Base-by-base conservation (phyloP, 371 early-diverging fungal species). In the Syncephalis fuscata region DNA sequence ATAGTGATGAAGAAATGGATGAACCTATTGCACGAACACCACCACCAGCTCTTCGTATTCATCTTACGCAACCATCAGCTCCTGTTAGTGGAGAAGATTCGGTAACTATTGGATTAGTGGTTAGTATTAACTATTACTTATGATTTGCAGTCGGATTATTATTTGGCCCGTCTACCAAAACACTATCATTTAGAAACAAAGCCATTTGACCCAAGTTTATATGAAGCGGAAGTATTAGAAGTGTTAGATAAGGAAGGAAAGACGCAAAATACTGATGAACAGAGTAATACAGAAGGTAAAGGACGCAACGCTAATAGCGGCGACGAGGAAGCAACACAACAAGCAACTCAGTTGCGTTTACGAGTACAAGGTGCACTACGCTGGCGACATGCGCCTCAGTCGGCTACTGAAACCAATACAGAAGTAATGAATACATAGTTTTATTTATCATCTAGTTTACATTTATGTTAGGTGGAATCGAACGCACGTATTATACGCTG, bases 401-500 rank as follows among this genome's bases (percentile, higher is more conserved):
- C 63, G 26, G 50, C 62, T 44, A 55, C 62, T 36, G 43, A 60
- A 21, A 53, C 56, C 23, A 65, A 65, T 1, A 38, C 56, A 32
- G 56, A 57, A 51, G 71, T 67, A 59, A 52, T 45, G 32, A 43
- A 39, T 15, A 46, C 32, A 21, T 11, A 17, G 19, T 15, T 40
- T 37, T 32, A 27, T 14, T 3, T 44, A 16, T 14, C 42, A 47
- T 52, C 41, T 44, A 48, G 9, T 45, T 49, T 36, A 25, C 56
- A 22, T 19, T 54, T 50, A 41, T 55, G 54, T 26, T 56, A 54
- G 45, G 70, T 74, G 52, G 78, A 82, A 57, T 80, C 84, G 16
- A 87, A 91, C 52, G 77, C 85, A 0, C 75, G 80, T 8, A 58
- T 88, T 25, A 76, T 91, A 2, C 70, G 76, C 39, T 91, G 92